A percentile compares a stretch with the other conserved stretches of the same genome.
Conservation (phyloP, 768 basidiomycete species). For the Tephrocybe sp. region DNA sequence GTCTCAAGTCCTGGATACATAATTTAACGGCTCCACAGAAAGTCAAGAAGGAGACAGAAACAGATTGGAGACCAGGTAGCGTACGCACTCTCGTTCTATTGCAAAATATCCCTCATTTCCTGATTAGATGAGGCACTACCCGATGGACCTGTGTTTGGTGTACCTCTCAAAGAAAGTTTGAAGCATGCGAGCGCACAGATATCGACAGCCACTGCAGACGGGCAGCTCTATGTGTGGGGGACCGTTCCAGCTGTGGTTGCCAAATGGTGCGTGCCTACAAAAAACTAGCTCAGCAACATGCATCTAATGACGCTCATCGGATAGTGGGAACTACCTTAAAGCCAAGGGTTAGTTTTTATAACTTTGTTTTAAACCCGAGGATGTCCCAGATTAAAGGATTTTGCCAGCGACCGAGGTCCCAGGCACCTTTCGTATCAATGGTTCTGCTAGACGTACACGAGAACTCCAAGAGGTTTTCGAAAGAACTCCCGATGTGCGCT, state of each 20-base stretch:
- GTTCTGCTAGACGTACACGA: conserved; percentile 94
- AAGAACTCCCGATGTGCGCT: conserved; percentile 73
- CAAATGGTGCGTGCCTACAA: conserved; percentile 70
- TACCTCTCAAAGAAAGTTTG: conserved; percentile 79
- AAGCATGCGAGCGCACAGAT: conserved; percentile 91
- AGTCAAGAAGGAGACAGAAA: conserved; percentile 54
- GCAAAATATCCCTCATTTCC: neutral
- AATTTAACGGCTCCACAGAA: conserved; percentile 68
- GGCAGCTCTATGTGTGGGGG: conserved; percentile 88
- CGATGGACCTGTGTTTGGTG: conserved; percentile 66
- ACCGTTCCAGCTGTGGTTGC: conserved; percentile 97
- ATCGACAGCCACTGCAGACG: conserved; percentile 80
- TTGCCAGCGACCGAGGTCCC: conserved; percentile 79
- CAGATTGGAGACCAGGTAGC: conserved; percentile 38
- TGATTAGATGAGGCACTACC: conserved; percentile 6
- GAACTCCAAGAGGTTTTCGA: conserved; percentile 93
- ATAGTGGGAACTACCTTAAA: conserved; percentile 89
- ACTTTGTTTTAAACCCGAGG: neutral
- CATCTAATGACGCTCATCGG: neutral
- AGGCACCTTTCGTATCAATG: conserved; percentile 93
- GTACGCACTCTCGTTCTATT: neutral
- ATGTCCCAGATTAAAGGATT: conserved; percentile 3
- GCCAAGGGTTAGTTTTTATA: conserved; percentile 65
- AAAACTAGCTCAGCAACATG: conserved; percentile 1
- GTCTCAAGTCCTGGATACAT: conserved; percentile 80